Conservation (phyloP, 2,329 filamentous ascomycete genomes). For the Penicillium hordei region DNA sequence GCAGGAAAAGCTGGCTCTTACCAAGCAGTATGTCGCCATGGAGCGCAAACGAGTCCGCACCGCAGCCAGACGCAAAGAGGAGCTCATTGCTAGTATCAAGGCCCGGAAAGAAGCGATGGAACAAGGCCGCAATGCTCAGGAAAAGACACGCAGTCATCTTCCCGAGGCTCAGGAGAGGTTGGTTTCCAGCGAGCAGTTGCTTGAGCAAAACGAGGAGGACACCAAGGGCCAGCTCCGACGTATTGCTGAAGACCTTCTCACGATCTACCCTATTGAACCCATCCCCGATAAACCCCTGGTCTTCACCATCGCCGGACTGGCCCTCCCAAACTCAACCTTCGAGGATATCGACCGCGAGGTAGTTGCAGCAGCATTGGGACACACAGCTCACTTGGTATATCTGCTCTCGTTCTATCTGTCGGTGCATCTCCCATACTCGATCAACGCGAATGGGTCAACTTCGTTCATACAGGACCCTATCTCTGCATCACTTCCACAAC, state of each 20-base stretch:
- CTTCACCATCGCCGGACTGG: conserved; percentile 78
- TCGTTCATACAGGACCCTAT: conserved; percentile 77
- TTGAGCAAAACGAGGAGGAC: conserved; percentile 58
- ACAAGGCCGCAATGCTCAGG: conserved; percentile 60
- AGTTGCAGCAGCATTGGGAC: conserved; percentile 77
- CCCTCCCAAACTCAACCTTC: conserved; percentile 76
- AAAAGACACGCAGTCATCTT: conserved; percentile 61
- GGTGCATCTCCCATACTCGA: conserved; percentile 75
- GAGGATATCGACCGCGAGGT: conserved; percentile 66
- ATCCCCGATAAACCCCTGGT: conserved; percentile 63
- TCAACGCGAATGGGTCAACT: conserved; percentile 70
- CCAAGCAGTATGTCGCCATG: conserved; percentile 55
- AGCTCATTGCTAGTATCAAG: conserved; percentile 66
- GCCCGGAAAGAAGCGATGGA: conserved; percentile 67
- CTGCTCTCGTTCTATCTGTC: conserved; percentile 79
- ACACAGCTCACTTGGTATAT: conserved; percentile 72
- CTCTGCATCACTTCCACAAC: conserved; percentile 52
- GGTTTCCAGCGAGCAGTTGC: conserved; percentile 54
- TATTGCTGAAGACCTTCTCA: conserved; percentile 77
- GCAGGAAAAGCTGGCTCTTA: conserved; percentile 41
- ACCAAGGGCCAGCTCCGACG: conserved; percentile 84
- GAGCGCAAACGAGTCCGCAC: conserved; percentile 67
- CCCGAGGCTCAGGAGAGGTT: conserved; percentile 61
- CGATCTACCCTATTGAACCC: conserved; percentile 79
- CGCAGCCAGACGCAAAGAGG: conserved; percentile 62